Conservation (phyloP, 805 yeast genomes). For the Blastobotrys peoriensis region DNA sequence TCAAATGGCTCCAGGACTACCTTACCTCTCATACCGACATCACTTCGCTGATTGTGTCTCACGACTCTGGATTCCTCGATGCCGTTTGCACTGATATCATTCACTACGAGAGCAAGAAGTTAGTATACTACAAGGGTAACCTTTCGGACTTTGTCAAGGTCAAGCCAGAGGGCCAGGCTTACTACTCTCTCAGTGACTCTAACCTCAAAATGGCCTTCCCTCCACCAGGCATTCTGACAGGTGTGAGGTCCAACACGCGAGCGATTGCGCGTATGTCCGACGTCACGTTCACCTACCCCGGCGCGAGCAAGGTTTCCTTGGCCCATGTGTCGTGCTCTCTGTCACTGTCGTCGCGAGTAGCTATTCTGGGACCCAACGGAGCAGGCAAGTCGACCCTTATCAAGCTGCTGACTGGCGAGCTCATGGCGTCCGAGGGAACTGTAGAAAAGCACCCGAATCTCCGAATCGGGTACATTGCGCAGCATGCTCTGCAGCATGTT, state of each 20-base stretch:
- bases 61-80: slow-evolving; percentile 95
- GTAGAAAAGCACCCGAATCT: slow-evolving; percentile 97
- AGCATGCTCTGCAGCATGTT: slow-evolving; percentile 96
- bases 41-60: slow-evolving; percentile 93
- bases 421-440: slow-evolving; percentile 76
- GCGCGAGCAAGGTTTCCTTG: slow-evolving; percentile 78
- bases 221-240: slow-evolving; percentile 95
- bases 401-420: slow-evolving; percentile 87
- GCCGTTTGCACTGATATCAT: slow-evolving; percentile 94
- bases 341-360: slow-evolving; percentile 93
- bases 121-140: slow-evolving; percentile 94
- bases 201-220: slow-evolving; percentile 97
- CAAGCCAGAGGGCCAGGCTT: slow-evolving; percentile 94
- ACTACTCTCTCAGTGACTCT: slow-evolving; percentile 88
- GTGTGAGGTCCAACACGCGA: slow-evolving; percentile 90
- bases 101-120: slow-evolving; percentile 91
- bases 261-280: slow-evolving; percentile 84
- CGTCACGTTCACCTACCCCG: slow-evolving; percentile 87
- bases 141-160: slow-evolving; percentile 69
- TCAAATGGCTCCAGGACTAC: slow-evolving; percentile 90
- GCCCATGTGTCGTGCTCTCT: slow-evolving; percentile 79
- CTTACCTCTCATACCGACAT: slow-evolving; percentile 75
- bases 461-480: slow-evolving; percentile 98
- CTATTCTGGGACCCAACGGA: slow-evolving; percentile 96
- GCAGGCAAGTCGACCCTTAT: slow-evolving; percentile 97